A percentile compares a stretch with the other conserved stretches of the same genome.
Conservation (phyloP, 2,329 filamentous ascomycete species). For the Hypoxylon rubiginosum region DNA sequence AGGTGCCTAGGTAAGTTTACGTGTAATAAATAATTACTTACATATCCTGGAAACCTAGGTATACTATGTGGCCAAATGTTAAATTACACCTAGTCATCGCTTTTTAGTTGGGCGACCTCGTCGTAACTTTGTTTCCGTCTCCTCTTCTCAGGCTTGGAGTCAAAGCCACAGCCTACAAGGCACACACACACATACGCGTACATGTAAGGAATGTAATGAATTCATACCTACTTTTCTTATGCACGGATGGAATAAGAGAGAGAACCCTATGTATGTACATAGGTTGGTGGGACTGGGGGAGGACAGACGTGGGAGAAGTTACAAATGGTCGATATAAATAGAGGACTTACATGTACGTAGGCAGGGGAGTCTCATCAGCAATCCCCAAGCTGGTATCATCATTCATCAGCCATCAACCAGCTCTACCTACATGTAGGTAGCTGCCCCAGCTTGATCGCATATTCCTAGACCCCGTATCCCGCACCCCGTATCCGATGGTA, state of each 20-base stretch:
- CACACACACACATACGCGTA: neutral
- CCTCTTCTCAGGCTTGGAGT: slow-evolving; percentile 3
- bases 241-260: neutral
- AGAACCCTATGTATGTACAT: neutral
- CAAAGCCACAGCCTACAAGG: slow-evolving; percentile 30
- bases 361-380: slow-evolving; percentile 23
- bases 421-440: too few relatives aligned
- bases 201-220: neutral
- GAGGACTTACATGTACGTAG: slow-evolving; percentile 7
- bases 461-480: slow-evolving; percentile 26
- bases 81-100: slow-evolving; percentile 31
- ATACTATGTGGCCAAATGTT: slow-evolving; percentile 28
- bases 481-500: slow-evolving; percentile 33
- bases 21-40: neutral
- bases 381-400: slow-evolving; percentile 27
- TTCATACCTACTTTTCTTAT: neutral
- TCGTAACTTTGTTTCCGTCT: slow-evolving; percentile 28
- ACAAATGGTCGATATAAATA: slow-evolving; percentile 39
- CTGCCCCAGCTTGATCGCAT: neutral
- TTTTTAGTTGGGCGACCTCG: slow-evolving; percentile 30
- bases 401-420: slow-evolving; percentile 21
- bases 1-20: too few relatives aligned
- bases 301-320: slow-evolving; percentile 25
- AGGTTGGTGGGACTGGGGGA: slow-evolving; percentile 19
- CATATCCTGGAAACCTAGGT: slow-evolving; percentile 30